Percentiles rank a stretch among this genome's conserved stretches.
Conservation (phyloP, 805 yeast species). For the Teunomyces stri region DNA sequence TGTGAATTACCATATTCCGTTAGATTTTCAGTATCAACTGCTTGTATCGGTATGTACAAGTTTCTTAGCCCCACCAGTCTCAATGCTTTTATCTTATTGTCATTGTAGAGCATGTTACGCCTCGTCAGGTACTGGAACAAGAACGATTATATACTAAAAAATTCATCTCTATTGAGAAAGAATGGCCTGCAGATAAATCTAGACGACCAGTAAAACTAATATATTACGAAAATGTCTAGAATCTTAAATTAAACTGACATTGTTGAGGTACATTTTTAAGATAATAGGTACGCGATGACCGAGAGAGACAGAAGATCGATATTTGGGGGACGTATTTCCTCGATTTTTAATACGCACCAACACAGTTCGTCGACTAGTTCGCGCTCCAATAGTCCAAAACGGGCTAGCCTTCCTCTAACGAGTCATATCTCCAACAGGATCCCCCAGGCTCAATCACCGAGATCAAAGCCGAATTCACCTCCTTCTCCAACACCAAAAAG, state of each 20-base stretch:
- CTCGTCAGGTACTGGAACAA: neutral
- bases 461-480: neutral
- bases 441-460: neutral
- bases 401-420: neutral
- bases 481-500: neutral
- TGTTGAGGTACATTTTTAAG: neutral
- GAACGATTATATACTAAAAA: too few relatives aligned
- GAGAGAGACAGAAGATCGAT: slow-evolving; percentile 16
- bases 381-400: neutral
- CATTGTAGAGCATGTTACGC: slow-evolving; percentile 7
- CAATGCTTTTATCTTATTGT: slow-evolving; percentile 13
- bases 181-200: neutral
- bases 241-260: neutral
- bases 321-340: slow-evolving; percentile 30
- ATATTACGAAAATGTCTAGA: neutral
- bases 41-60: slow-evolving; percentile 8
- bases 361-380: neutral
- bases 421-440: neutral
- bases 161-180: neutral
- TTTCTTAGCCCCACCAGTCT: slow-evolving; percentile 16
- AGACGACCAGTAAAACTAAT: neutral
- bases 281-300: neutral
- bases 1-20: neutral
- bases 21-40: neutral
- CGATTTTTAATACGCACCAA: slow-evolving; percentile 23